phyloP scores from a whole-genome alignment of 768 basidiomycete species.

The Zangia roseola region DNA sequence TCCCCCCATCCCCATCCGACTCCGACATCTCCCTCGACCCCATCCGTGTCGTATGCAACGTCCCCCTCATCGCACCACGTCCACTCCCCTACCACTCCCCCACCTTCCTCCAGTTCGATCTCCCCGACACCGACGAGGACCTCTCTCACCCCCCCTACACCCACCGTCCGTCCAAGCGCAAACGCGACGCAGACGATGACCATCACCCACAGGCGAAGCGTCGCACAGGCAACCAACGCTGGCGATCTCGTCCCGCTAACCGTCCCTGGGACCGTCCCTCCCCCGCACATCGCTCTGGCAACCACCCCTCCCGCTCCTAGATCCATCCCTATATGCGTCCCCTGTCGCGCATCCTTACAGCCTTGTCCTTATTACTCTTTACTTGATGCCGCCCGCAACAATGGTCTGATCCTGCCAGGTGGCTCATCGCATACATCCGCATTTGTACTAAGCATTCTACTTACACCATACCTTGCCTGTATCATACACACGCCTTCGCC shows the following conservation, averaged over 20 bases:
- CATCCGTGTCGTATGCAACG: conserved; percentile 58
- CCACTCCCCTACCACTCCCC: conserved; percentile 71
- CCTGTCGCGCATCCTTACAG: conserved; percentile 4
- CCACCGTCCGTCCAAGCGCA: conserved; percentile 53
- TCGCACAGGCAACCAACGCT: conserved; percentile 17
- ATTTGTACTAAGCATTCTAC: conserved; percentile 28
- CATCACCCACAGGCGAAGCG: conserved; percentile 23
- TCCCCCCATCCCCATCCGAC: conserved; percentile 42
- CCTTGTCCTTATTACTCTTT: conserved; percentile 6
- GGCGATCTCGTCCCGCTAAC: conserved; percentile 16
- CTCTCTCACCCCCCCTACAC: conserved; percentile 69
- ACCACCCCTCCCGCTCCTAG: conserved; percentile 19
- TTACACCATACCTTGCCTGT: conserved; percentile 24
- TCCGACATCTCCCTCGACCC: conserved; percentile 37
- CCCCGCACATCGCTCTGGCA: conserved; percentile 15
- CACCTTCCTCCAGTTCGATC: conserved; percentile 64
- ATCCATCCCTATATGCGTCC: conserved; percentile 1
- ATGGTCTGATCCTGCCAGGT: conserved; percentile 4
- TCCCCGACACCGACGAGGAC: conserved; percentile 68
- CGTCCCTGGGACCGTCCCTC: conserved; percentile 10
- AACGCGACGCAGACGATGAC: conserved; percentile 34
- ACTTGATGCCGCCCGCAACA: conserved; percentile 6
- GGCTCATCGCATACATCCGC: conserved; percentile 16
- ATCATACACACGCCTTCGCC: conserved; percentile 22
- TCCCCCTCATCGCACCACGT: conserved; percentile 65